phyloP scores from a whole-genome alignment of 768 basidiomycete species.

The Leucosporidium creatinivorum region DNA sequence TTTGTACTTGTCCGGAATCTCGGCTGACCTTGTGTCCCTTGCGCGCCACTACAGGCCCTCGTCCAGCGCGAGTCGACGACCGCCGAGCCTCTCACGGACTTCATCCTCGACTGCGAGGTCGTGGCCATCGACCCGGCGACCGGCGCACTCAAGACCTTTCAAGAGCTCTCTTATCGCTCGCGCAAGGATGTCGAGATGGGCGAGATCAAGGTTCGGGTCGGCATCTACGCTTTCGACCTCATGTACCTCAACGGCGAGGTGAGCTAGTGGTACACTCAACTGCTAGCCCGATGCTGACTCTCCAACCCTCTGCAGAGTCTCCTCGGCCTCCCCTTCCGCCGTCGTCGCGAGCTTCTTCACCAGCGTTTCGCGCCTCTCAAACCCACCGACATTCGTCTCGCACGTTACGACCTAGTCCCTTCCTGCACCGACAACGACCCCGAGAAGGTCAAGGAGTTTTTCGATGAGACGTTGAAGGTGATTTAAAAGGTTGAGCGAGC shows the following conservation, averaged over 20 bases:
- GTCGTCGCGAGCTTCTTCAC: conserved; percentile 60
- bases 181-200: background rate
- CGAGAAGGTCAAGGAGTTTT: conserved; percentile 64
- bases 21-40: conserved; percentile 1
- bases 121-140: conserved; percentile 67
- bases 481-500: background rate
- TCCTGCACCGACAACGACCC: conserved; percentile 54
- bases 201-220: conserved; percentile 60
- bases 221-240: conserved; percentile 80
- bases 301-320: conserved; percentile 51
- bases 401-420: conserved; percentile 52
- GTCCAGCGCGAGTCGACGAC: background rate
- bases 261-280: too few relatives aligned
- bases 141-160: conserved; percentile 67
- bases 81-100: conserved; percentile 46
- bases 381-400: conserved; percentile 47
- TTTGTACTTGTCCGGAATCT: background rate
- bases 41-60: background rate
- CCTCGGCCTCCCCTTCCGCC: conserved; percentile 60
- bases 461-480: conserved; percentile 51
- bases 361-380: conserved; percentile 53
- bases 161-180: conserved; percentile 62
- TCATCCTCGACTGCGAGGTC: conserved; percentile 71
- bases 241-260: conserved; percentile 79
- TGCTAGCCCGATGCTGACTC: background rate